These are phyloP conservation scores for Aspergillus sergii DNA, from an alignment of 2,329 filamentous ascomycete genomes.

Conservation along the genomic window DNA sequence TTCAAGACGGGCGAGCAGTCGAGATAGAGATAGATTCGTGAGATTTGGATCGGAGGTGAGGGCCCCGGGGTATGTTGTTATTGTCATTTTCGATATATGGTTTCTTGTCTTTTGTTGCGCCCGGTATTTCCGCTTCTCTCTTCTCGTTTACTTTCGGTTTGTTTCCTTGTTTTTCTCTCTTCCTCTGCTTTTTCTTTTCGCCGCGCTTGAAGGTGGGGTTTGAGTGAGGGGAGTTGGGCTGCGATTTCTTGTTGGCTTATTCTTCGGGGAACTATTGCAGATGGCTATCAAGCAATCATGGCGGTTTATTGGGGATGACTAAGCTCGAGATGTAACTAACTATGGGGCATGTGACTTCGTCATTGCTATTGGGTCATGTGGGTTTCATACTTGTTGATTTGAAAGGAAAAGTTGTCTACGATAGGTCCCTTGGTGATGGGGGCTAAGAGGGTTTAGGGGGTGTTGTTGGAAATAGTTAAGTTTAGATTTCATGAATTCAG, in stretches of 20 bases:
- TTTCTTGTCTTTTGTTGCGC: not conserved
- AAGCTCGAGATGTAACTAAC: not conserved
- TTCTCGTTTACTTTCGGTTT: not conserved
- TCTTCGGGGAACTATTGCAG: not conserved
- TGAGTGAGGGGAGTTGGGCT: constrained; percentile 5
- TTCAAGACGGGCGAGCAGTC: constrained; percentile 47
- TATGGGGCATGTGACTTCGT: not conserved
- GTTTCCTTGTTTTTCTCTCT: not conserved
- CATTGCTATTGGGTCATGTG: not conserved
- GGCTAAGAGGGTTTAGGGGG: not conserved
- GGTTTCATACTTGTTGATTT: not conserved
- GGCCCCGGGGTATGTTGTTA: constrained; percentile 19
- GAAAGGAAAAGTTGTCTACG: not conserved
- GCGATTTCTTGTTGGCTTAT: not conserved
- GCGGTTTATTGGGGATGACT: not conserved
- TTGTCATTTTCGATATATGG: constrained; percentile 19
- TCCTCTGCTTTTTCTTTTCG: not conserved
- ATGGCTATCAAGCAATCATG: not conserved
- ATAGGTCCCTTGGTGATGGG: not conserved
- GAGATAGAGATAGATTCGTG: constrained; percentile 43
- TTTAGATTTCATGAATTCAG: not conserved
- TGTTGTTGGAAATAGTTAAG: not conserved
- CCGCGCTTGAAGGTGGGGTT: not conserved
- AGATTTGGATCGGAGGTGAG: constrained; percentile 28
- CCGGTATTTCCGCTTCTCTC: not conserved